Conservation (phyloP, 331 rosid genomes). For the Dryas integrifolia region DNA sequence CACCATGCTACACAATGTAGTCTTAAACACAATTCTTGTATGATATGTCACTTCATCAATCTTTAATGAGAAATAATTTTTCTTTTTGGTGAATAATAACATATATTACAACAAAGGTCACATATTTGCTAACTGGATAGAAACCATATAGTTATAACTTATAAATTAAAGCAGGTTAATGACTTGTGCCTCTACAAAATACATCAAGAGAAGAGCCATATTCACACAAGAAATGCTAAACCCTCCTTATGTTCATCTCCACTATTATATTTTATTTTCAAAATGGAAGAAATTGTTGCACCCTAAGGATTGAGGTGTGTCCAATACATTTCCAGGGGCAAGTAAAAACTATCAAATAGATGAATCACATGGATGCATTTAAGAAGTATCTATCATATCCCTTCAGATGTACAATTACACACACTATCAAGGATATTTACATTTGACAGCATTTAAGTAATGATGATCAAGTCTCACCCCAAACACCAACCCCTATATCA, state of each 20-base stretch:
- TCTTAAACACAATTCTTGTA: not conserved
- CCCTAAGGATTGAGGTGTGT: not conserved
- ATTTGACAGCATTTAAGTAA: not conserved
- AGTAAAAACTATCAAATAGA: not conserved
- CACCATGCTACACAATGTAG: not conserved
- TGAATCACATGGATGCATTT: not conserved
- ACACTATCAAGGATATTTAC: not conserved
- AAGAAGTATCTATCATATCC: not conserved
- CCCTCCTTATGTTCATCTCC: not conserved
- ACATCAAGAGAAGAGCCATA: not conserved
- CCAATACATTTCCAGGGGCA: not conserved
- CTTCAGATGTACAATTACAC: not conserved
- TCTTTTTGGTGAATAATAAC: not conserved
- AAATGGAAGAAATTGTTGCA: not conserved
- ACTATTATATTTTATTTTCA: not conserved
- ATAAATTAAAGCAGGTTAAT: not conserved
- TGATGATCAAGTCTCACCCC: not conserved
- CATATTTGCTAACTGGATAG: not conserved
- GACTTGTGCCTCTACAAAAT: not conserved
- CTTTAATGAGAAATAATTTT: not conserved
- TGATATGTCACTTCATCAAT: not conserved
- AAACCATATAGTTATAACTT: constrained; percentile 1
- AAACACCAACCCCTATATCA: not conserved
- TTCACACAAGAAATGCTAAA: not conserved
- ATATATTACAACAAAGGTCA: not conserved